These are phyloP conservation scores for Penicillium sp. DNA, from an alignment of 2,329 filamentous ascomycete genomes.

Conservation along the genomic window DNA sequence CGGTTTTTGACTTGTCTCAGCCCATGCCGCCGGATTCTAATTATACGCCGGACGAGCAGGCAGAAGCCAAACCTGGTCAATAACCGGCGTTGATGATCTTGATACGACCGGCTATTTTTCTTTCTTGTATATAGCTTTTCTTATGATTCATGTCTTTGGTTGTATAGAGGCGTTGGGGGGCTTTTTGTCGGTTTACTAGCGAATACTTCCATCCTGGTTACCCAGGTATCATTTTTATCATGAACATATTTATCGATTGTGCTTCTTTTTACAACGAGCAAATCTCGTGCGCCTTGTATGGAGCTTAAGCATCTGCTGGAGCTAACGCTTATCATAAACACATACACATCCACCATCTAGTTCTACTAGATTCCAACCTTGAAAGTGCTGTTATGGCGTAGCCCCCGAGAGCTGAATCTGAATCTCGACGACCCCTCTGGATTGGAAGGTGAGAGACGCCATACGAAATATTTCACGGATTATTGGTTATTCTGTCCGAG, in stretches of 20 bases:
- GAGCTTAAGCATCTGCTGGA: too few species aligned
- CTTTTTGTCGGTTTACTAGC: constrained; percentile 3
- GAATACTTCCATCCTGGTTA: constrained; percentile 3
- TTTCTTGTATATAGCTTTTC: constrained; percentile 11
- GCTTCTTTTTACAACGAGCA: background rate
- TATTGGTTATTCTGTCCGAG: too few species aligned
- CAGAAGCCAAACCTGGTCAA: background rate
- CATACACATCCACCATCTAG: too few species aligned
- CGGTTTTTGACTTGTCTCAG: constrained; percentile 3
- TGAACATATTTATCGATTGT: background rate
- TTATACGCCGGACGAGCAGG: background rate
- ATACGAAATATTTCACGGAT: too few species aligned
- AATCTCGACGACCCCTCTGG: too few species aligned
- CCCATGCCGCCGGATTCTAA: background rate
- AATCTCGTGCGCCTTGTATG: too few species aligned
- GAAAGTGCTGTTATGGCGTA: too few species aligned
- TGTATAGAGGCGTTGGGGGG: constrained; percentile 19
- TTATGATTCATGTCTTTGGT: constrained; percentile 18
- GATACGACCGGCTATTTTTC: background rate
- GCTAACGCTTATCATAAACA: too few species aligned
- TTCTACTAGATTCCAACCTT: too few species aligned
- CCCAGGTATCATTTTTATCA: background rate
- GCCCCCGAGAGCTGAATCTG: too few species aligned
- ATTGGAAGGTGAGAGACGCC: too few species aligned
- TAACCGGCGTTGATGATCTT: background rate